Evolutionary conservation across 2,329 filamentous ascomycete genomes (phyloP), one percentile per base, ranked within the genome.

Genomic region (Calonectria crousiana): DNA sequence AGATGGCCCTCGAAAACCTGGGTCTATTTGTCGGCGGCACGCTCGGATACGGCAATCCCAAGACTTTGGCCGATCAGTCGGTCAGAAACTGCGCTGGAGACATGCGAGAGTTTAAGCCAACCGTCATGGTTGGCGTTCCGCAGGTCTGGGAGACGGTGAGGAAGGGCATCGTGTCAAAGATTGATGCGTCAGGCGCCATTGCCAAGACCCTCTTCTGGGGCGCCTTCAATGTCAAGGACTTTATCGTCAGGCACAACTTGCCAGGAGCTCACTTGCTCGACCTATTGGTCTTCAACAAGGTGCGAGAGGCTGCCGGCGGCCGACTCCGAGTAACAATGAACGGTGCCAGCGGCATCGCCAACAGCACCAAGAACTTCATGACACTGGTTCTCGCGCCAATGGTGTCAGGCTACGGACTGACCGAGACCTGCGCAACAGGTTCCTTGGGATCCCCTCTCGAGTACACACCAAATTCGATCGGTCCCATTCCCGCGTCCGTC

Each of bases 71-170:
- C 3, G 96, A 98, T 83, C 86, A 88, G 1, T 97, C 94, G 10
- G 94, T 98, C 84, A 92, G 93, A 76, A 97, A 98, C 84, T 98
- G 95, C 87, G 92, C 93, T 76, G 96, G 97, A 78, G 97, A 99
- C 79, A 98, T 98, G 86, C 93, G 94, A 72, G 95, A 98, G 81
- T 93, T 98, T 81, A 91, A 90, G 78, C 97, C 97, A 0, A 97
- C 95, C 0, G 90, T 98, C 82, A 90, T 99, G 83, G 93, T 98
- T 30, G 97, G 97, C 83, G 97, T 99, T 1, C 97, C 97, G 0
- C 95, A 97, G 71, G 94, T 98, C 34, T 99, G 96, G 95, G 97
- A 99, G 86, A 95, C 95, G 0, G 93, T 99, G 80, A 96, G 95
- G 88, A 99, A 98, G 88, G 96, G 97, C 66, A 94, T 99, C 80